Evolutionary conservation across 345 rosid genomes (phyloP).

Genomic region (Brassica nigra): DNA sequence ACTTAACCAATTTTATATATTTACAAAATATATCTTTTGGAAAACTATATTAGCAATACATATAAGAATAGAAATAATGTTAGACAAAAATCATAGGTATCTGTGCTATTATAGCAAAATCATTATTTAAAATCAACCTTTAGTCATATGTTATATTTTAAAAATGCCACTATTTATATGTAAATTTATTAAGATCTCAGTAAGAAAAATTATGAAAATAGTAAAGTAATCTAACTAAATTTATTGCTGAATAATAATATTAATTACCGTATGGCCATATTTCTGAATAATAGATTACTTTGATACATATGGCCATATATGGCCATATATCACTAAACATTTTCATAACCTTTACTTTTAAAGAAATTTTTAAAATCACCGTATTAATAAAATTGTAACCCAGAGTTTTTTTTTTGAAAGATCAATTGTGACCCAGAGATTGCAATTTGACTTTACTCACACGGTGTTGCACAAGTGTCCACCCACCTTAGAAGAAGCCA

Average conservation of each 20-base stretch:
- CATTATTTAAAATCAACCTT: background rate
- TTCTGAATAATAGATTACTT: too few relatives aligned
- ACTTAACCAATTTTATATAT: background rate
- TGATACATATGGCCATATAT: too few relatives aligned
- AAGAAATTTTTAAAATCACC: background rate
- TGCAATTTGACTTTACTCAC: conserved; percentile 15
- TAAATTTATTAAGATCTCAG: background rate
- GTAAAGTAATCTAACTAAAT: background rate
- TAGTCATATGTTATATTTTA: background rate
- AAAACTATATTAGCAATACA: background rate
- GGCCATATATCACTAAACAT: background rate
- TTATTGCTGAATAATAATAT: background rate
- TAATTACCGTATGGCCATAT: too few relatives aligned
- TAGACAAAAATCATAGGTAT: background rate
- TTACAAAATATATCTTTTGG: background rate
- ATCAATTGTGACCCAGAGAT: background rate
- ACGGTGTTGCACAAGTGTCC: conserved; percentile 16
- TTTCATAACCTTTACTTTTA: background rate
- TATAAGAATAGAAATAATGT: background rate
- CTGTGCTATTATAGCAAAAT: background rate
- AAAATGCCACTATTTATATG: background rate
- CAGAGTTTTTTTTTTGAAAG: background rate
- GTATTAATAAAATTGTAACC: background rate
- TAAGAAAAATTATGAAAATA: background rate
- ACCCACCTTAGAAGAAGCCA: conserved; percentile 5